Evolutionary conservation across 140 eudicot species (phyloP), one percentile per base, ranked within the genome.

Genomic region (Flaveria floridana): DNA sequence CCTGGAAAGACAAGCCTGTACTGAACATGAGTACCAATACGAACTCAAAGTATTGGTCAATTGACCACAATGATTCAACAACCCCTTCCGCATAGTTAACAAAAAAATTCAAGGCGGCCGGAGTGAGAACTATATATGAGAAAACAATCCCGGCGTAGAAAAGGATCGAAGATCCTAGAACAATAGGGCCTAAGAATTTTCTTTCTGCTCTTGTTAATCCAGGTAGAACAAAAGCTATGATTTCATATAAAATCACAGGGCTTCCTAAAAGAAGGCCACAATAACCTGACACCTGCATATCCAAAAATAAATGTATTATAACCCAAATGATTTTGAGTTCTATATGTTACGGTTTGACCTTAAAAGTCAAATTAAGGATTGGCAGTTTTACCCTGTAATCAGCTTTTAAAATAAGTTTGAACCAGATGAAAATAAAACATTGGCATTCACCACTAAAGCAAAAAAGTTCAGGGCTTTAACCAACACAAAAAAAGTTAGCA

Each of bases 1-100:
- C 99, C 97, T 94, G 99, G 80, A 94, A 94, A 59, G 99, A 94
- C 86, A 94, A 84, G 26, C 99, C 99, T 15, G 99, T 94, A 81
- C 99, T 94, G 69, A 94, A 88, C 99, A 94, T 88, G 80, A 94
- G 97, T 50, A 94, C 89, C 65, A 94, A 93, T 65, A 93, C 87
- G 87, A 93, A 93, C 82, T 93, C 98, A 21, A 93, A 93, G 79
- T 93, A 93, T 66, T 93, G 98, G 71, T 93, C 97, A 81, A 93
- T 93, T 30, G 98, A 93, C 98, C 98, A 93, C 67, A 93, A 80
- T 28, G 98, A 93, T 74, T 93, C 98, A 44, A 93, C 98, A 47
- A 82, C 98, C 28, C 98, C 99, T 85, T 94, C 97, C 0, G 99
- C 99, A 76, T 94, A 94, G 12, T 64, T 91, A 23, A 94, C 96